Conservation (phyloP, 257 asterid genomes). For the Solanum pimpinellifolium region DNA sequence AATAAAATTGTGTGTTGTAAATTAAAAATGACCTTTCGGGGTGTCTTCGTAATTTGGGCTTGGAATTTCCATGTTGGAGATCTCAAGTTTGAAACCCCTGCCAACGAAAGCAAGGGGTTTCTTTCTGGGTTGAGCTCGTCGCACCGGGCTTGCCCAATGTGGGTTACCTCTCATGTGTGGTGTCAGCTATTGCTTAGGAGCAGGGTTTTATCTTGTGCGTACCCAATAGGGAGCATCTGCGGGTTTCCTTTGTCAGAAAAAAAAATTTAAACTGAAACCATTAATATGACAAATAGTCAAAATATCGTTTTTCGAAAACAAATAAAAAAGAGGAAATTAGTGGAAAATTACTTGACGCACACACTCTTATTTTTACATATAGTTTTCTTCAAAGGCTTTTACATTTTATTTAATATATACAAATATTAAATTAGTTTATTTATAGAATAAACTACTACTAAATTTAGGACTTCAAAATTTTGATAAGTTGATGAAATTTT, state of each 20-base stretch:
- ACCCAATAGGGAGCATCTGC: neutral
- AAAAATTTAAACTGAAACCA: neutral
- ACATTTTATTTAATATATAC: too few species aligned
- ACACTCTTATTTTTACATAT: neutral
- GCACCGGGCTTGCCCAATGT: neutral
- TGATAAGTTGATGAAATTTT: neutral
- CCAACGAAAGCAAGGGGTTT: neutral
- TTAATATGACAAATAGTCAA: neutral
- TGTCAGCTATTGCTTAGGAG: neutral
- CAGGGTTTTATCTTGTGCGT: neutral
- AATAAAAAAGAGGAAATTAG: neutral
- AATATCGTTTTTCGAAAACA: neutral
- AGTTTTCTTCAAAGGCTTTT: neutral
- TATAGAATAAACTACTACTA: neutral
- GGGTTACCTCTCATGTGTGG: neutral
- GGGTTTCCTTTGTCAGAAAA: neutral
- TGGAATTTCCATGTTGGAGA: neutral
- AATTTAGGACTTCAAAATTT: neutral
- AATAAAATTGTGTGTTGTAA: neutral
- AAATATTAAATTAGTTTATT: neutral
- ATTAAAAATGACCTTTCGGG: neutral
- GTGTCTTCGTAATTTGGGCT: neutral
- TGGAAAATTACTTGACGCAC: neutral
- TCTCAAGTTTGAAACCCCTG: neutral
- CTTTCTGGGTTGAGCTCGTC: neutral